Percentiles rank a stretch among this genome's conserved stretches.
These are phyloP conservation scores for Sporothrix brunneoviolacea DNA, from an alignment of 2,329 filamentous ascomycete species.

Conservation along the genomic window DNA sequence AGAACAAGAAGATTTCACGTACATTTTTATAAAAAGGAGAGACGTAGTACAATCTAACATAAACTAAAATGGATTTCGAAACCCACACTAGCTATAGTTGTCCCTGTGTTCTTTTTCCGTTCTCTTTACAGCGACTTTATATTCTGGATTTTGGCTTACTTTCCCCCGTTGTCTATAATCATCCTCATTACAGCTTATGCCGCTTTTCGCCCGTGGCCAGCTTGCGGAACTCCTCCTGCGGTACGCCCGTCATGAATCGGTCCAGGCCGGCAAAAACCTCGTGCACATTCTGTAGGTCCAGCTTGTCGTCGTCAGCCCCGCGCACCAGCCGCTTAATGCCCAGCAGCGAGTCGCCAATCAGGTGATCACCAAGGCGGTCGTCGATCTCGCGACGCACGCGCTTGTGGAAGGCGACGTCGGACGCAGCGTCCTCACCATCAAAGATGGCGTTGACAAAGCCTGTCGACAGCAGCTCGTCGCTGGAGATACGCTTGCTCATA, in stretches of 20 bases:
- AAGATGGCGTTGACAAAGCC: slow-evolving; percentile 89
- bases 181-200: slow-evolving; percentile 66
- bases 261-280: slow-evolving; percentile 85
- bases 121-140: not conserved
- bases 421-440: slow-evolving; percentile 51
- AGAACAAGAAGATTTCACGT: slow-evolving; percentile 5
- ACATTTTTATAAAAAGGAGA: slow-evolving; percentile 1
- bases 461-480: slow-evolving; percentile 63
- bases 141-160: too few relatives aligned
- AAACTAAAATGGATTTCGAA: too few relatives aligned
- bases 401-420: slow-evolving; percentile 58
- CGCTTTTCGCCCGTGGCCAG: slow-evolving; percentile 83
- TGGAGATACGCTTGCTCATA: slow-evolving; percentile 72
- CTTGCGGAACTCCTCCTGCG: slow-evolving; percentile 83
- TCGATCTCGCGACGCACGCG: slow-evolving; percentile 74
- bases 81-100: too few relatives aligned
- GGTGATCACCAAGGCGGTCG: slow-evolving; percentile 69
- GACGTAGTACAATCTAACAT: not conserved
- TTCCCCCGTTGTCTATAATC: too few relatives aligned
- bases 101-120: not conserved
- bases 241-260: slow-evolving; percentile 70
- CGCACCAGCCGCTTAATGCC: slow-evolving; percentile 81
- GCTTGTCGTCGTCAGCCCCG: slow-evolving; percentile 60
- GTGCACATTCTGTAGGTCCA: slow-evolving; percentile 70
- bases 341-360: slow-evolving; percentile 71